phyloP scores from a whole-genome alignment of 1,139 yeast genomes.

The Yamadazyma aaseri region DNA sequence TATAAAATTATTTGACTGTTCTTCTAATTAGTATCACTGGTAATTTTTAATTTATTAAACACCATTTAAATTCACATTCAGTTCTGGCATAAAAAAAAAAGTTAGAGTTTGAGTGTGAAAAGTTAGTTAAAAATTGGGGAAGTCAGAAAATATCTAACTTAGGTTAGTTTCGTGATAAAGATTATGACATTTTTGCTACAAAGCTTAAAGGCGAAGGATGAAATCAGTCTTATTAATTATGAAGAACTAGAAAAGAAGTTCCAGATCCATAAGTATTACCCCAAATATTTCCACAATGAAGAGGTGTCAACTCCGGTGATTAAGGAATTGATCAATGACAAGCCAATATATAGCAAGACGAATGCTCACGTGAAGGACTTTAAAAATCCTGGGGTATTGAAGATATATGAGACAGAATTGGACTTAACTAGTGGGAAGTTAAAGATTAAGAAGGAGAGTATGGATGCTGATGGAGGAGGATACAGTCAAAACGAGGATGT shows the following conservation, averaged over 20 bases:
- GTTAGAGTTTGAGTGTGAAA: too few relatives aligned
- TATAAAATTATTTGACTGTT: too few relatives aligned
- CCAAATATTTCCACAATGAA: constrained; percentile 40
- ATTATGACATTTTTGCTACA: constrained; percentile 9
- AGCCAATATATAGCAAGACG: constrained; percentile 44
- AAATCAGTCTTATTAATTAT: constrained; percentile 26
- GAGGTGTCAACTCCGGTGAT: constrained; percentile 39
- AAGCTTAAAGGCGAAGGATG: constrained; percentile 11
- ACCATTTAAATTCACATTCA: too few relatives aligned
- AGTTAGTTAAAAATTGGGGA: too few relatives aligned
- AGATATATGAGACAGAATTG: constrained; percentile 19
- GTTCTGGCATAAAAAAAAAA: too few relatives aligned
- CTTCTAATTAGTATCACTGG: too few relatives aligned
- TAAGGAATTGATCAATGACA: constrained; percentile 32
- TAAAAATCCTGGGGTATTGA: constrained; percentile 18
- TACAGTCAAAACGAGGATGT: not conserved
- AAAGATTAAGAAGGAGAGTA: constrained; percentile 14
- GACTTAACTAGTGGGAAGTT: constrained; percentile 16
- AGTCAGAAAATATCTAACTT: too few relatives aligned
- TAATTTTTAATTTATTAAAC: too few relatives aligned
- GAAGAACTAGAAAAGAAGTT: constrained; percentile 35
- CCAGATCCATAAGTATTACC: constrained; percentile 40
- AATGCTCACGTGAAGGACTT: constrained; percentile 30
- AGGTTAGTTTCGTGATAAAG: too few relatives aligned
- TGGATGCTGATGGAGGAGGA: constrained; percentile 5